Base-by-base conservation (phyloP, 164 flowering plant species). In the Tetracentron sinense region DNA sequence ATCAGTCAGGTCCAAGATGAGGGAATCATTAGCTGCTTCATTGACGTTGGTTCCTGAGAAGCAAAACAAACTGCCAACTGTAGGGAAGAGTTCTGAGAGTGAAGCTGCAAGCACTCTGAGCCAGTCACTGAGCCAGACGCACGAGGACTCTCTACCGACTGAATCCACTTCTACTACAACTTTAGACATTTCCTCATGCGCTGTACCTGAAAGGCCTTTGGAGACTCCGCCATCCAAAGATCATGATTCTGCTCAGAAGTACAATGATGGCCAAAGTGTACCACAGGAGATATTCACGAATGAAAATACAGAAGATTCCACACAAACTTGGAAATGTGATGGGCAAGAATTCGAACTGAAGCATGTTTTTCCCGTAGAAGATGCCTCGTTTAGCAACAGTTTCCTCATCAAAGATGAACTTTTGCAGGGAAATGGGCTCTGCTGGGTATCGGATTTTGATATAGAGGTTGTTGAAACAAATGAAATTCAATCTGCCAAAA, bases 391-490 rank as follows among this genome's bases (percentile, higher is more conserved):
- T 67, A 64, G 75, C 55, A 85, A 82, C 42, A 74, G 73, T 76
- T 79, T 86, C 56, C 81, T 88, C 69, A 75, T 71, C 14, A 89
- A 84, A 75, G 97, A 94, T 80, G 99, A 94, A 2, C 89, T 91
- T 62, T 69, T 92, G 72, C 96, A 87, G 65, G 99, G 96, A 20
- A 86, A 89, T 83, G 97, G 94, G 31, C 85, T 90, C 25, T 78
- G 94, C 31, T 95, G 99, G 97, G 94, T 80, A 38, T 63, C 85
- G 56, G 96, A 89, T 38, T 51, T 82, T 58, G 84, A 74, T 54
- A 35, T 62, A 55, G 79, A 42, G 50, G 64, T 62, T 42, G 60
- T 46, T 25, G 80, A 68, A 50, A 59, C 49, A 38, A 66, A 47
- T 25, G 79, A 71, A 21, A 25, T 29, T 70, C 80, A 67, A 58